A percentile compares a stretch with the other conserved stretches of the same genome.
These are phyloP conservation scores for Aspergillus sparsus DNA, from an alignment of 495 filamentous ascomycete genomes.

Conservation along the genomic window DNA sequence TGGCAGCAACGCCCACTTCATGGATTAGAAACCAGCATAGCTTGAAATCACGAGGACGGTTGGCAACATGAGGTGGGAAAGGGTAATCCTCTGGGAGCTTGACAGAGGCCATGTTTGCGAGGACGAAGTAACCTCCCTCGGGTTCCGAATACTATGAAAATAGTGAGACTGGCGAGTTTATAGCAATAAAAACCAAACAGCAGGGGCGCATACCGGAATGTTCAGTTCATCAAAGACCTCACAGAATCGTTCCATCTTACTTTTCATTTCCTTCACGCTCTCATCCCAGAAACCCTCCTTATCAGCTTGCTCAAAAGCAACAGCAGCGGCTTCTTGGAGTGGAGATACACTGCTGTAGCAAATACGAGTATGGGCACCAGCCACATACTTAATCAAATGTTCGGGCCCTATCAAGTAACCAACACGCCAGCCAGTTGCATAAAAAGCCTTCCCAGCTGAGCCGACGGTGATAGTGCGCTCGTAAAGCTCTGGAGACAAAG, in stretches of 20 bases:
- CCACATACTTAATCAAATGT: slow-evolving; percentile 87
- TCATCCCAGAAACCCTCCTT: slow-evolving; percentile 85
- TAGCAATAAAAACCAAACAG: not conserved
- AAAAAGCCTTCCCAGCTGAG: slow-evolving; percentile 96
- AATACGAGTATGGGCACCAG: slow-evolving; percentile 90
- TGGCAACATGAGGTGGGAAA: slow-evolving; percentile 85
- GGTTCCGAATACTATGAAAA: slow-evolving; percentile 71
- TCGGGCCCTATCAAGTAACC: slow-evolving; percentile 91
- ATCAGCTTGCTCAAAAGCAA: slow-evolving; percentile 91
- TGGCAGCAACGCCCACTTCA: slow-evolving; percentile 92
- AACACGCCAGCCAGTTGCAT: slow-evolving; percentile 95
- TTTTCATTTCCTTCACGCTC: slow-evolving; percentile 79
- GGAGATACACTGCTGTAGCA: slow-evolving; percentile 94
- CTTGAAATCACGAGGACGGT: slow-evolving; percentile 87
- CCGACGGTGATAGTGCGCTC: slow-evolving; percentile 89
- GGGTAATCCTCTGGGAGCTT: slow-evolving; percentile 76
- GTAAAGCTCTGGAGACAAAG: slow-evolving; percentile 82
- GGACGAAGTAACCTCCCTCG: slow-evolving; percentile 94
- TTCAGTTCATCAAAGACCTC: slow-evolving; percentile 84
- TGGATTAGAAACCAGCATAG: slow-evolving; percentile 94
- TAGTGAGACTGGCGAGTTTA: slow-evolving; percentile 1
- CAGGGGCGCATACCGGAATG: slow-evolving; percentile 57
- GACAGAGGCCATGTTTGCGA: slow-evolving; percentile 87
- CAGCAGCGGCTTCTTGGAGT: slow-evolving; percentile 92
- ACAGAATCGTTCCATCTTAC: slow-evolving; percentile 87